Evolutionary conservation across 768 basidiomycete genomes (phyloP), one percentile per base, ranked within the genome.

Genomic region (Kwoniella sp.): DNA sequence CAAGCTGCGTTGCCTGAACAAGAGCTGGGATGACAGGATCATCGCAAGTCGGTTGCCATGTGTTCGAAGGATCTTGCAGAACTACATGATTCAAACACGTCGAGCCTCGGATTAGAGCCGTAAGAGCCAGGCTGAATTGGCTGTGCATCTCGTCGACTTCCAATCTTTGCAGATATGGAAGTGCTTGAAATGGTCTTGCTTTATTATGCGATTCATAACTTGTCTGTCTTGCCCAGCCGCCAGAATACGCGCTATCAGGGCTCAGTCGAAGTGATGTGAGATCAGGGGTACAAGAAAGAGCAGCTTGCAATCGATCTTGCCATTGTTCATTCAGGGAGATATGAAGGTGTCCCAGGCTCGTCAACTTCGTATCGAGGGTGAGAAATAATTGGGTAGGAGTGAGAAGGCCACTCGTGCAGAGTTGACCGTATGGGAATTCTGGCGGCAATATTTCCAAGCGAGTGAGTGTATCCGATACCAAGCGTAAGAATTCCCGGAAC

Each of bases 151-250:
- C 59, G 26, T 61, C 60, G 9, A 70, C 59, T 40, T 67, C 59
- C 12, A 70, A 36, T 21, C 26, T 27, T 26, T 33, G 44, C 2
- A 70, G 49, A 4, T 22, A 26, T 8, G 55, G 63, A 12, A 65
- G 50, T 12, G 12, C 25, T 0, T 60, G 62, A 63, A 66, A 17
- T 5, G 1, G 17, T 44, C 21, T 21, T 1, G 9, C 29, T 26
- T 17, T 15, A 19, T 3, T 44, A 2, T 2, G 47, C 25, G 0
- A 29, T 19, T 25, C 50, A 19, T 37, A 66, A 51, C 29, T 10
- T 19, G 44, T 27, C 36, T n/a, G 17, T n/a, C 46, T 17, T 66
- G 63, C 68, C 68, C 68, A 69, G 4, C 63, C 64, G 19, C 63
- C 69, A 24, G 51, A 30, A 50, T 58, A 65, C 8, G 59, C 58